Percentiles rank a stretch among this genome's conserved stretches.
Evolutionary conservation across 73 alveolate species (phyloP).

Genomic region (Urostyla sp.): DNA sequence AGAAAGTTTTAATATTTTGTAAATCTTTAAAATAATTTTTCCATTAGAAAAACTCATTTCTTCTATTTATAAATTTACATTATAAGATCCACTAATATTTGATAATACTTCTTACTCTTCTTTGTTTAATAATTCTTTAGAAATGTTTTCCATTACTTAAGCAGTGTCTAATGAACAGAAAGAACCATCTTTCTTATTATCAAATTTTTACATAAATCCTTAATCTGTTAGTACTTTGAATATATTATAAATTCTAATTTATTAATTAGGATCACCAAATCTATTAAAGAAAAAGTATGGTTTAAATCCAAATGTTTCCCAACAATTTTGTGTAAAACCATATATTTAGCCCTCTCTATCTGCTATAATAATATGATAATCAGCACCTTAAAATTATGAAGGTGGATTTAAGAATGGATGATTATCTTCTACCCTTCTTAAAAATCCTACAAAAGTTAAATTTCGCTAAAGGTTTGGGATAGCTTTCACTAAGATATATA

Average conservation of each 20-base stretch:
- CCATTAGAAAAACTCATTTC: slow-evolving; percentile 46
- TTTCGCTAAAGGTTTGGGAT: slow-evolving; percentile 30
- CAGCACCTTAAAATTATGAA: slow-evolving; percentile 17
- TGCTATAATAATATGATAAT: slow-evolving; percentile 38
- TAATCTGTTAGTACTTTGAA: slow-evolving; percentile 9
- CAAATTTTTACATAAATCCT: neutral
- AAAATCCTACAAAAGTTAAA: slow-evolving; percentile 33
- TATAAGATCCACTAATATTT: slow-evolving; percentile 39
- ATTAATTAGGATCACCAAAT: slow-evolving; percentile 37
- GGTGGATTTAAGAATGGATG: slow-evolving; percentile 49
- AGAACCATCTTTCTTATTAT: slow-evolving; percentile 21
- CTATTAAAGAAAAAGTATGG: slow-evolving; percentile 1
- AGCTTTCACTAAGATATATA: slow-evolving; percentile 44
- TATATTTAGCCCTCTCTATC: slow-evolving; percentile 43
- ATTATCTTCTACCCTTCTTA: slow-evolving; percentile 3
- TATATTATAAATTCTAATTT: slow-evolving; percentile 8
- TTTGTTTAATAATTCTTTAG: slow-evolving; percentile 19
- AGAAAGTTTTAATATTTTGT: slow-evolving; percentile 19
- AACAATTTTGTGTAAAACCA: slow-evolving; percentile 46
- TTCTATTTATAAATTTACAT: slow-evolving; percentile 4
- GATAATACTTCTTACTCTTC: slow-evolving; percentile 25
- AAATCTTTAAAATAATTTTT: slow-evolving; percentile 4
- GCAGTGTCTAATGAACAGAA: slow-evolving; percentile 16
- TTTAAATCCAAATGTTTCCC: slow-evolving; percentile 52
- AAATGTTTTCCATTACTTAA: neutral